Base-by-base conservation (phyloP, 805 yeast genomes). In the Wickerhamomyces chaumierensis region DNA sequence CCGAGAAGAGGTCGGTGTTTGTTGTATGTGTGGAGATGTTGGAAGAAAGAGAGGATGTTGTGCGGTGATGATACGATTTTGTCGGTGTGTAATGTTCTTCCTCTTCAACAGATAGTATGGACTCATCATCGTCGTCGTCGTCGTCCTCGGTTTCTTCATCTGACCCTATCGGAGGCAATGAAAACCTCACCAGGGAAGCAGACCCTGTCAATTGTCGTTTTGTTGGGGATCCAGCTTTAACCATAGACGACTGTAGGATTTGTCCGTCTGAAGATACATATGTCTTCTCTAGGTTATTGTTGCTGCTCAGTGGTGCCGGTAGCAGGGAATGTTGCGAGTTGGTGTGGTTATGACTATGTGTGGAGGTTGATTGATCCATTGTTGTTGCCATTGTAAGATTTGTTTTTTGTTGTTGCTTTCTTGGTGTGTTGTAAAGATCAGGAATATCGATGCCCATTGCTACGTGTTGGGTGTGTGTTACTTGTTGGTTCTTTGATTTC, bases 161-260 rank as follows among this genome's bases (percentile, higher is more conserved):
- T 3, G 33, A 13, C 5, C n/a, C n/a, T n/a, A 33, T 21, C 5
- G 43, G 28, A 4, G 56, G 57, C 14, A 52, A 39, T 3, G 52
- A 49, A 23, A 54, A 54, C 35, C 58, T 38, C n/a, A 54, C 58
- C 21, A 51, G 57, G 1, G 56, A 52, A 2, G 43, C 39, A 7
- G 58, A 48, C 1, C 56, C 55, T 1, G 51, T 44, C 12, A 51
- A 36, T 27, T 50, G 49, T 31, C 52, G 43, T 38, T 51, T 52
- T 15, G 47, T 36, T 5, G 58, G 58, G 0, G 58, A 54, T 12
- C 56, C 57, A 12, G 39, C 36, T 29, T 51, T 54, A 3, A 51
- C 52, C 54, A 54, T 39, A 3, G 57, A 46, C 1, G 57, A 52
- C 34, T 48, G 58, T 9, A 54, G 40, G 3, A 52, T 42, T 31